These are phyloP conservation scores for Septoria linicola DNA, from an alignment of 2,329 filamentous ascomycete genomes.

Conservation along the genomic window DNA sequence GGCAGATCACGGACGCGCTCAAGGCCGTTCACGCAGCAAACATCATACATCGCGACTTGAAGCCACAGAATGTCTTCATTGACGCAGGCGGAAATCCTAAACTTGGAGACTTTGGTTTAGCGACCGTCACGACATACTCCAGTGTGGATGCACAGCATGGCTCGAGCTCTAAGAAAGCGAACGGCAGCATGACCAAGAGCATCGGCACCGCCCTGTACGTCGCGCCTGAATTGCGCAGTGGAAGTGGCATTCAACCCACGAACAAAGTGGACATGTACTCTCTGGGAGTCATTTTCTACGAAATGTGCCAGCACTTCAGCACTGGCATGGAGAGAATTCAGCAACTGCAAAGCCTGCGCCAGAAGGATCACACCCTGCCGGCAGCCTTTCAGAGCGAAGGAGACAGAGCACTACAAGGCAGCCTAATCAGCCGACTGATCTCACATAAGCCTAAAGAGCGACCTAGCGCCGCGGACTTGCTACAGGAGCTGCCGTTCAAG, in stretches of 20 bases:
- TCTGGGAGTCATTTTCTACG: slow-evolving; percentile 94
- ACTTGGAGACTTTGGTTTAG: slow-evolving; percentile 94
- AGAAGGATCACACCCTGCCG: slow-evolving; percentile 68
- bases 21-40: slow-evolving; percentile 85
- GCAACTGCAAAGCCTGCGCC: slow-evolving; percentile 67
- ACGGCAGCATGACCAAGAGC: slow-evolving; percentile 66
- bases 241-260: slow-evolving; percentile 74
- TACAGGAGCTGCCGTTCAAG: slow-evolving; percentile 82
- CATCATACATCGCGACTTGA: slow-evolving; percentile 93
- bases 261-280: slow-evolving; percentile 99
- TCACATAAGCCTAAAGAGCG: slow-evolving; percentile 79
- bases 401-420: slow-evolving; percentile 67
- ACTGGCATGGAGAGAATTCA: slow-evolving; percentile 64
- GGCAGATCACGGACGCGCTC: slow-evolving; percentile 86
- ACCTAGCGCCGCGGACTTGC: slow-evolving; percentile 76
- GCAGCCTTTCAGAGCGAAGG: slow-evolving; percentile 64
- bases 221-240: slow-evolving; percentile 83
- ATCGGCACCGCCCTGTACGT: slow-evolving; percentile 84
- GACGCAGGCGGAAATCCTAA: slow-evolving; percentile 86
- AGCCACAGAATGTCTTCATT: slow-evolving; percentile 97
- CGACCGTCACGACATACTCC: slow-evolving; percentile 79
- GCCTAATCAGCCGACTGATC: slow-evolving; percentile 76
- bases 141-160: slow-evolving; percentile 52
- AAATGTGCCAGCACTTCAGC: slow-evolving; percentile 74
- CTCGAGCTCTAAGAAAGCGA: slow-evolving; percentile 19